Percentiles rank a stretch among this genome's conserved stretches.
Evolutionary conservation across 2,329 filamentous ascomycete species (phyloP).

Genomic region (Neofusicoccum umdonicola): DNA sequence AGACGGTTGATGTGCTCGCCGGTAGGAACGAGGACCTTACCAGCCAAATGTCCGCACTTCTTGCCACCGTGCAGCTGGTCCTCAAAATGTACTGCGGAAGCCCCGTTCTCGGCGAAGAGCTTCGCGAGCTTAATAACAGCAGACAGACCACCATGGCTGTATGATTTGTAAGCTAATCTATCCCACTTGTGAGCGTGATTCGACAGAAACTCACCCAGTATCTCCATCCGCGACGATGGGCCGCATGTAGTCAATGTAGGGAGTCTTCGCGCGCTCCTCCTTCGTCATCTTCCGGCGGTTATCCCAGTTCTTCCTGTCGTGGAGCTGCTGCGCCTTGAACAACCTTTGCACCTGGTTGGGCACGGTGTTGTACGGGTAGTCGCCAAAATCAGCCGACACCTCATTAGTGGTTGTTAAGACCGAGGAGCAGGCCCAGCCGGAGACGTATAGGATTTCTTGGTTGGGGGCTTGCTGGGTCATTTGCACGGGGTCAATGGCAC

Average conservation of each 20-base stretch:
- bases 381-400: slow-evolving; percentile 94
- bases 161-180: slow-evolving; percentile 23
- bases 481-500: slow-evolving; percentile 96
- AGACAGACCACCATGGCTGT: slow-evolving; percentile 79
- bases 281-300: slow-evolving; percentile 72
- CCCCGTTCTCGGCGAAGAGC: slow-evolving; percentile 94
- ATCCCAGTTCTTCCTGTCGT: slow-evolving; percentile 96
- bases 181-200: not conserved
- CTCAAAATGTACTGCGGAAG: slow-evolving; percentile 94
- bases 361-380: slow-evolving; percentile 98
- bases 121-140: slow-evolving; percentile 95
- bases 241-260: slow-evolving; percentile 87
- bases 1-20: slow-evolving; percentile 96
- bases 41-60: slow-evolving; percentile 95
- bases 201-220: slow-evolving; percentile 58
- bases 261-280: slow-evolving; percentile 69
- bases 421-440: slow-evolving; percentile 95
- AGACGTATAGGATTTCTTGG: slow-evolving; percentile 94
- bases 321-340: slow-evolving; percentile 94
- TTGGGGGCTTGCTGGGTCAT: slow-evolving; percentile 98
- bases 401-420: slow-evolving; percentile 93
- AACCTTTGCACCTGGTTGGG: slow-evolving; percentile 96
- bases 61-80: slow-evolving; percentile 97
- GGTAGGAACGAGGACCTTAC: slow-evolving; percentile 90
- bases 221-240: slow-evolving; percentile 97